A percentile compares a stretch with the other conserved stretches of the same genome.
These are phyloP conservation scores for Aspergillus diversus DNA, from an alignment of 495 filamentous ascomycete genomes.

Conservation along the genomic window DNA sequence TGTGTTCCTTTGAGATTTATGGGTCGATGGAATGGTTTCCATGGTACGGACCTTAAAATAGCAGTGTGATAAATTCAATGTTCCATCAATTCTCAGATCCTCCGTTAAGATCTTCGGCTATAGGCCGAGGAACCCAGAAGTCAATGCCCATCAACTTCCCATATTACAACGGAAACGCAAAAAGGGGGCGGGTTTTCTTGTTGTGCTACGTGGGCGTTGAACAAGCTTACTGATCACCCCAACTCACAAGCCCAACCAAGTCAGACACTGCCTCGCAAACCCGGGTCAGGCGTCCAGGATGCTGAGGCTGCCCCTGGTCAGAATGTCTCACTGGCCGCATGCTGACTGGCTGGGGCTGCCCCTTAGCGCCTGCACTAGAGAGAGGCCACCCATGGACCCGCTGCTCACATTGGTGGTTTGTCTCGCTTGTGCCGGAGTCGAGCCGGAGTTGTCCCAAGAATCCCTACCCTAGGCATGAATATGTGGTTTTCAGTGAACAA, in stretches of 20 bases:
- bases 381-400: constrained; percentile 11
- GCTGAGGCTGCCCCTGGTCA: constrained; percentile 9
- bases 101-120: constrained; percentile 15
- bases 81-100: constrained; percentile 16
- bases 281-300: constrained; percentile 6
- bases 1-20: not conserved
- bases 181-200: not conserved
- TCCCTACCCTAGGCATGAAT: not conserved
- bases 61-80: constrained; percentile 8
- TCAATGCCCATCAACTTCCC: not conserved
- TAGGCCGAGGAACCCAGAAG: not conserved
- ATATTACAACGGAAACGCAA: constrained; percentile 1
- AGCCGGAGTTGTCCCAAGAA: not conserved
- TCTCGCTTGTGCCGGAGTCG: constrained; percentile 2
- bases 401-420: constrained; percentile 16
- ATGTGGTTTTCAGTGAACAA: not conserved
- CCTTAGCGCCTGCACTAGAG: constrained; percentile 21
- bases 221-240: not conserved
- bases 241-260: not conserved
- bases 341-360: constrained; percentile 11
- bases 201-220: not conserved
- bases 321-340: constrained; percentile 18
- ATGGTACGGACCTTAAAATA: constrained; percentile 27
- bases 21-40: constrained; percentile 8
- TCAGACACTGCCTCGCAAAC: constrained; percentile 13